Conservation (phyloP, 352 stramenopile genomes). For the Globisporangium solare region DNA sequence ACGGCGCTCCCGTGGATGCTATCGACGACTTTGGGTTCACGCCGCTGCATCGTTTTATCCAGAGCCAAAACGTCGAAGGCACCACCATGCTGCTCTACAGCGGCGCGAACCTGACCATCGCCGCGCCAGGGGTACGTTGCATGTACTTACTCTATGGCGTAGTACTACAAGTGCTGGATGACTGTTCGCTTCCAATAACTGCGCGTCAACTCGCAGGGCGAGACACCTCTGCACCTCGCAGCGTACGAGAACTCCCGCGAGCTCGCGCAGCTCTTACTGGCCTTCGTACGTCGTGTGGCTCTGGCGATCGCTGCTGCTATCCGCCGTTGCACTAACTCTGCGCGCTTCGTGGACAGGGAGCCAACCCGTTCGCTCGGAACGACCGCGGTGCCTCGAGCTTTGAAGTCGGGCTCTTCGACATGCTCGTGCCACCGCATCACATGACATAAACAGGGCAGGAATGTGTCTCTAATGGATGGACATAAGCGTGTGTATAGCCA, state of each 20-base stretch:
- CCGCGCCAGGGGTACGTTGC: conserved; percentile 20
- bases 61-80: conserved; percentile 22
- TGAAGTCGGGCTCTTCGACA: conserved; percentile 31
- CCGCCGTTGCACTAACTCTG: too few relatives aligned
- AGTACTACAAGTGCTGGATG: background rate
- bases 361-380: conserved; percentile 29
- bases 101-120: conserved; percentile 25
- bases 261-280: conserved; percentile 26
- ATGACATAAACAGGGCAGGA: conserved; percentile 25
- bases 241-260: conserved; percentile 28
- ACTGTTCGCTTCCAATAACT: background rate
- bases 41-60: conserved; percentile 25
- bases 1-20: conserved; percentile 17
- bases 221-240: conserved; percentile 28
- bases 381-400: conserved; percentile 26
- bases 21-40: conserved; percentile 31
- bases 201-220: conserved; percentile 7
- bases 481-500: too few relatives aligned
- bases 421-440: conserved; percentile 29
- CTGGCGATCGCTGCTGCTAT: too few relatives aligned
- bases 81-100: conserved; percentile 25
- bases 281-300: conserved; percentile 19
- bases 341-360: conserved; percentile 14
- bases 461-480: too few relatives aligned
- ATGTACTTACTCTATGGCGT: background rate